Conservation (phyloP, 371 early-diverging fungal species). For the Circinella minor region DNA sequence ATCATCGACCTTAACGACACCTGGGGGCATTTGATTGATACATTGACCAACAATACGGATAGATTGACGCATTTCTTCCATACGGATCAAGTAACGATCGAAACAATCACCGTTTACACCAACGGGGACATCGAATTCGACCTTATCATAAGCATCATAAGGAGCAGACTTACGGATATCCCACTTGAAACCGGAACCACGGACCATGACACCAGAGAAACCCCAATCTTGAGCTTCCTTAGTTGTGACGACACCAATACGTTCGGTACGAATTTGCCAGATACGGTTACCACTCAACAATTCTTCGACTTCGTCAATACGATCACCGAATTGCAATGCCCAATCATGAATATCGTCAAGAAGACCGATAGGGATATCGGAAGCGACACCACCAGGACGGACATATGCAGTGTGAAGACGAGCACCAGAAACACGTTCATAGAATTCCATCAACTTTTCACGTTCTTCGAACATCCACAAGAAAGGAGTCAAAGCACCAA, state of each 20-base stretch:
- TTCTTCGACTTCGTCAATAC: constrained; percentile 96
- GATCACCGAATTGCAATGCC: constrained; percentile 87
- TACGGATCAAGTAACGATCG: constrained; percentile 95
- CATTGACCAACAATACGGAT: constrained; percentile 95
- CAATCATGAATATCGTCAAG: constrained; percentile 95
- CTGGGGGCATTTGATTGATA: constrained; percentile 93
- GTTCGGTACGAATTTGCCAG: constrained; percentile 91
- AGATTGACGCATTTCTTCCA: constrained; percentile 98
- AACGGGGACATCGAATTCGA: constrained; percentile 97
- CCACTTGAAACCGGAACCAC: constrained; percentile 93
- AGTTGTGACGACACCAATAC: constrained; percentile 85
- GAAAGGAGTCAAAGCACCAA: constrained; percentile 97
- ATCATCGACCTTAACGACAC: constrained; percentile 95
- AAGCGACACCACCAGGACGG: constrained; percentile 95
- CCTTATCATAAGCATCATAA: constrained; percentile 93
- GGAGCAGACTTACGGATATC: constrained; percentile 94
- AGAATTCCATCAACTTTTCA: constrained; percentile 98
- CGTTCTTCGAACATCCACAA: constrained; percentile 99
- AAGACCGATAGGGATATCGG: constrained; percentile 92
- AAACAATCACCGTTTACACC: constrained; percentile 96
- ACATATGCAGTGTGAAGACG: constrained; percentile 98
- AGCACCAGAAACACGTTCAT: constrained; percentile 97
- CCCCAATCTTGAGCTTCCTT: constrained; percentile 91
- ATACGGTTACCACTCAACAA: constrained; percentile 92
- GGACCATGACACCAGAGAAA: constrained; percentile 95